A percentile compares a stretch with the other conserved stretches of the same genome.
Evolutionary conservation across 768 basidiomycete genomes (phyloP).

Genomic region (Auriscalpium orientale): DNA sequence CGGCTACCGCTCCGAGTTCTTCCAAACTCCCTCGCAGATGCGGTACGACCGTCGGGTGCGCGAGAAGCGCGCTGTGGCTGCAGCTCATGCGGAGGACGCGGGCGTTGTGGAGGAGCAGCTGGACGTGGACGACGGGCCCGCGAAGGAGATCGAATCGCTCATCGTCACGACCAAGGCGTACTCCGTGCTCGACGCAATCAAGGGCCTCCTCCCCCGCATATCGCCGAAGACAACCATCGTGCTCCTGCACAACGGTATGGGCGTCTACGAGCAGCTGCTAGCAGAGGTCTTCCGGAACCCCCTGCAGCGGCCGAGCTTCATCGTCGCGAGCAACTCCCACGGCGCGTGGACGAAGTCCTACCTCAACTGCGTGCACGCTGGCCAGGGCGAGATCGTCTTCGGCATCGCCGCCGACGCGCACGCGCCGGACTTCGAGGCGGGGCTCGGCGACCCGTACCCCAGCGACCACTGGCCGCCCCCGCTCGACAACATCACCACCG

Average conservation of each 20-base stretch:
- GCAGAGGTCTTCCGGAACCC: conserved; percentile 64
- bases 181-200: conserved; percentile 50
- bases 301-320: conserved; percentile 70
- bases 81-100: background rate
- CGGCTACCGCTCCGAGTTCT: conserved; percentile 47
- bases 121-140: background rate
- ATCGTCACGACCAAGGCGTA: conserved; percentile 79
- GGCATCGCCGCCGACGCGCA: conserved; percentile 67
- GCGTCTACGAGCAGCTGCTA: conserved; percentile 75
- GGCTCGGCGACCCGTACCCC: conserved; percentile 30
- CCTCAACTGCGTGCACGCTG: conserved; percentile 60
- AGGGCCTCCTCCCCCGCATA: conserved; percentile 54
- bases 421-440: conserved; percentile 57
- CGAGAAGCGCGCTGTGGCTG: background rate
- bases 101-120: background rate
- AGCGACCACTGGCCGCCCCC: conserved; percentile 33
- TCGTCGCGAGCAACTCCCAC: conserved; percentile 78
- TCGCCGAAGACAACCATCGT: conserved; percentile 70
- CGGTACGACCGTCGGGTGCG: background rate
- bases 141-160: conserved; percentile 57
- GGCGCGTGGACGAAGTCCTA: conserved; percentile 54
- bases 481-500: conserved; percentile 44
- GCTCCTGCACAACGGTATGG: conserved; percentile 94
- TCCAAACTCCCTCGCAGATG: conserved; percentile 18
- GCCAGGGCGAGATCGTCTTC: conserved; percentile 65